Evolutionary conservation across 441 rosid species (phyloP).

Genomic region (Sinapis alba): DNA sequence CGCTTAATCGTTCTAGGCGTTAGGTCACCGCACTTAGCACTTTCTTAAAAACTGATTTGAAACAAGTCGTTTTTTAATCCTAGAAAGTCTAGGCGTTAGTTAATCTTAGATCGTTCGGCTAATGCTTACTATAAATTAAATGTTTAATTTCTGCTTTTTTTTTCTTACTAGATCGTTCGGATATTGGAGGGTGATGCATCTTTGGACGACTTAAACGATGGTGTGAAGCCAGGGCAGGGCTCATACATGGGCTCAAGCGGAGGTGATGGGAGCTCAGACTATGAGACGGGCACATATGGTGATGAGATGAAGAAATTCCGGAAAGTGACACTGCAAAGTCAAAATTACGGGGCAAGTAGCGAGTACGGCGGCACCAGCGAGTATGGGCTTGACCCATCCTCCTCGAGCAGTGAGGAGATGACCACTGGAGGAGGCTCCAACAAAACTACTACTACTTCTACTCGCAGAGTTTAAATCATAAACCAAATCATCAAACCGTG

Average conservation of each 20-base stretch:
- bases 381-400: constrained; percentile 66
- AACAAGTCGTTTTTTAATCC: background rate
- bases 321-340: constrained; percentile 47
- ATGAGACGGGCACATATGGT: constrained; percentile 42
- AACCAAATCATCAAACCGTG: background rate
- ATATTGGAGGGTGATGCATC: constrained; percentile 70
- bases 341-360: constrained; percentile 49
- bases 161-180: constrained; percentile 63
- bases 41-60: too few species aligned
- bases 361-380: constrained; percentile 67
- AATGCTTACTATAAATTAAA: constrained; percentile 5
- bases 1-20: too few species aligned
- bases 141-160: background rate
- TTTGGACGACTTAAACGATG: constrained; percentile 63
- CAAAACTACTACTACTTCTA: constrained; percentile 11
- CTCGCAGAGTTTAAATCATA: constrained; percentile 1
- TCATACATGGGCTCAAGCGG: constrained; percentile 29
- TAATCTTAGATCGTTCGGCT: background rate
- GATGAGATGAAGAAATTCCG: constrained; percentile 54
- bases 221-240: constrained; percentile 42
- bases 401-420: constrained; percentile 56
- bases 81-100: background rate
- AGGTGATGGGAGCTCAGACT: constrained; percentile 46
- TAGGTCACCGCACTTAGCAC: too few species aligned
- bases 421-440: constrained; percentile 5